Conservation (phyloP, 2,329 filamentous ascomycete genomes). For the Botrytis aclada region DNA sequence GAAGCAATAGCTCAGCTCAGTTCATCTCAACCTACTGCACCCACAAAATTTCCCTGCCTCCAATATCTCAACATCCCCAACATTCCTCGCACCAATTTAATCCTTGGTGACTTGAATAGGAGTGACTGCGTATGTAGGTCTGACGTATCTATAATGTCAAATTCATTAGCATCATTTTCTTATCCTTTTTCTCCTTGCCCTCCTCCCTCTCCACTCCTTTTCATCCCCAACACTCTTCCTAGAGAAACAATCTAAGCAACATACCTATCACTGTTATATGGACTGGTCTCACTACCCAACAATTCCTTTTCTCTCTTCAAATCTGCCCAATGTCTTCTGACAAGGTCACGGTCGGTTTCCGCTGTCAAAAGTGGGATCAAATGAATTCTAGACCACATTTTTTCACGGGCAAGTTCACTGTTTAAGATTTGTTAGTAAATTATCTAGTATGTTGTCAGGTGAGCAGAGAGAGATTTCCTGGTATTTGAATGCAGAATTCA, state of each 20-base stretch:
- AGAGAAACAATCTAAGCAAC: conserved; percentile 35
- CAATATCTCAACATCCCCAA: neutral
- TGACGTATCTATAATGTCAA: conserved; percentile 60
- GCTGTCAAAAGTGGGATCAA: conserved; percentile 91
- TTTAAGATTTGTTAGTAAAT: conserved; percentile 18
- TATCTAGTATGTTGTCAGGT: too few relatives aligned
- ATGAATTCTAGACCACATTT: conserved; percentile 97
- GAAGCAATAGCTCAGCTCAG: neutral
- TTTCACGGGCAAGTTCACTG: conserved; percentile 92
- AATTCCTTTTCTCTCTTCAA: conserved; percentile 88
- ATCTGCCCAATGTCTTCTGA: conserved; percentile 81
- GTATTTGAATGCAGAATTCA: too few relatives aligned
- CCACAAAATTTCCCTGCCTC: neutral
- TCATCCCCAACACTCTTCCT: neutral
- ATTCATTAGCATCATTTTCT: conserved; percentile 16
- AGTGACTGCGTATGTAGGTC: conserved; percentile 73
- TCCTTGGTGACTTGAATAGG: conserved; percentile 45
- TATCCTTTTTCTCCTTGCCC: neutral
- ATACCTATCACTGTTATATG: conserved; percentile 87
- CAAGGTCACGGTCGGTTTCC: conserved; percentile 93
- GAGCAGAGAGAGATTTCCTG: too few relatives aligned
- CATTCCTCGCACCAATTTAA: conserved; percentile 19
- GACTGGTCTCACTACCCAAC: conserved; percentile 75
- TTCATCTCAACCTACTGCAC: neutral
- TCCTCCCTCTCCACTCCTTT: neutral